These are phyloP conservation scores for Colletotrichum cereale DNA, from an alignment of 2,329 filamentous ascomycete genomes.

Conservation along the genomic window DNA sequence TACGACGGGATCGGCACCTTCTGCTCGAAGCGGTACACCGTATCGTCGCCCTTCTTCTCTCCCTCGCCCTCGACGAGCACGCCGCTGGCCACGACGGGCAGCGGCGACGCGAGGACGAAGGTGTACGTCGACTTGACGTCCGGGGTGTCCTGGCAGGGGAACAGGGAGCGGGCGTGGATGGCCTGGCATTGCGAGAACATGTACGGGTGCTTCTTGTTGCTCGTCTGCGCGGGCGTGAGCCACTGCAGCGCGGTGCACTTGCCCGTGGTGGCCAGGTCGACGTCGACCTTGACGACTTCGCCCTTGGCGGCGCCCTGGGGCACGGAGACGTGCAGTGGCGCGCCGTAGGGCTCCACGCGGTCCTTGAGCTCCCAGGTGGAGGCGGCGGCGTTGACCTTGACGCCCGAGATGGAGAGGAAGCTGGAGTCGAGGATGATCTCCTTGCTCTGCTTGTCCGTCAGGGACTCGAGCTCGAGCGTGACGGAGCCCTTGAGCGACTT, in stretches of 20 bases:
- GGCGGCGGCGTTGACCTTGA: constrained; percentile 76
- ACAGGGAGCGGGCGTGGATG: constrained; percentile 92
- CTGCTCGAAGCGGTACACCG: constrained; percentile 88
- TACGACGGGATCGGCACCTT: constrained; percentile 94
- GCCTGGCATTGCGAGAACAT: constrained; percentile 99
- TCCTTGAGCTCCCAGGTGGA: constrained; percentile 78
- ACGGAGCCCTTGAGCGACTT: constrained; percentile 84
- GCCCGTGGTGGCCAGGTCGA: constrained; percentile 83
- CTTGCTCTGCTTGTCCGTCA: constrained; percentile 78
- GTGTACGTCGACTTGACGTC: constrained; percentile 96
- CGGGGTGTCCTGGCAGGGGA: constrained; percentile 97
- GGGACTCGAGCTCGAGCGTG: constrained; percentile 79
- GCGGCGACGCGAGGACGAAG: constrained; percentile 86
- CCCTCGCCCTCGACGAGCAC: constrained; percentile 65
- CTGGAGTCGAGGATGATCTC: constrained; percentile 93
- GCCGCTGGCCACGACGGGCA: constrained; percentile 93
- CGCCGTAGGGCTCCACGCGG: constrained; percentile 79
- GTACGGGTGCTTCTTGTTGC: constrained; percentile 95
- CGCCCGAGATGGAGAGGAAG: constrained; percentile 78
- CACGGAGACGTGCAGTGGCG: constrained; percentile 75
- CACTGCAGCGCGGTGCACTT: constrained; percentile 95
- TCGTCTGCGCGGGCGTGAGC: constrained; percentile 93
- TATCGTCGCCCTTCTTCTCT: constrained; percentile 66
- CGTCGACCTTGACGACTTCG: constrained; percentile 67
- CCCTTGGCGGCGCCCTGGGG: constrained; percentile 67